A percentile compares a stretch with the other conserved stretches of the same genome.
These are phyloP conservation scores for Imleria badia DNA, from an alignment of 768 basidiomycete genomes.

Conservation along the genomic window DNA sequence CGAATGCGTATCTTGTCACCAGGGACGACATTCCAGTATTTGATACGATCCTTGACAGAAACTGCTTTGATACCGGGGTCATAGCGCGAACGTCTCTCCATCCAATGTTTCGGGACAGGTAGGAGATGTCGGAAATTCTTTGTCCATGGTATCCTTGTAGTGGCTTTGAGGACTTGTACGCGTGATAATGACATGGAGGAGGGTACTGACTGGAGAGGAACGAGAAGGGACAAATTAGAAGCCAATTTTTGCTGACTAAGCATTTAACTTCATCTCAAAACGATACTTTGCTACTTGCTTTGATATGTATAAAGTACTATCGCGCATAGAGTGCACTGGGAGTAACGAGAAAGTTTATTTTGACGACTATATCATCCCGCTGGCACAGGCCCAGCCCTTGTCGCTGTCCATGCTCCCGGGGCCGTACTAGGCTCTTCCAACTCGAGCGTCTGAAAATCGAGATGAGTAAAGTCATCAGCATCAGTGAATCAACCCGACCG, in stretches of 20 bases:
- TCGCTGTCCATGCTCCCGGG: constrained; percentile 40
- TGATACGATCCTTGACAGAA: constrained; percentile 66
- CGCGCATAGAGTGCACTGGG: constrained; percentile 1
- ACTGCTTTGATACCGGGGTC: constrained; percentile 52
- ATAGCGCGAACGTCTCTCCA: constrained; percentile 42
- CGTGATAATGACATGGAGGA: constrained; percentile 32
- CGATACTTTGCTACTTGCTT: no score
- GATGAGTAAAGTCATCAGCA: constrained; percentile 1
- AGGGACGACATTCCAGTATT: constrained; percentile 86
- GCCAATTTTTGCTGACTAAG: constrained; percentile 20
- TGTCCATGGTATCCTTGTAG: constrained; percentile 56
- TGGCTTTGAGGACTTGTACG: constrained; percentile 43
- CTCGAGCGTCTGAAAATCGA: constrained; percentile 62
- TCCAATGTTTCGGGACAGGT: constrained; percentile 56
- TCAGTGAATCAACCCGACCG: constrained; percentile 16
- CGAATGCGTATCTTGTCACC: constrained; percentile 75
- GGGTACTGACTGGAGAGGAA: background rate
- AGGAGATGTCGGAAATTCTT: constrained; percentile 65
- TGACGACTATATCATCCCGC: constrained; percentile 15
- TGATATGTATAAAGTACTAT: no score
- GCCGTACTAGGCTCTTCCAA: constrained; percentile 75
- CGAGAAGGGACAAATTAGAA: background rate
- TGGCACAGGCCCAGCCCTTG: constrained; percentile 24
- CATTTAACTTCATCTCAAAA: constrained; percentile 6
- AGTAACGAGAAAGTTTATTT: background rate